Percentiles rank a stretch among this genome's conserved stretches.
Evolutionary conservation across 169 alveolate genomes (phyloP).

Genomic region (Plasmodium inui): DNA sequence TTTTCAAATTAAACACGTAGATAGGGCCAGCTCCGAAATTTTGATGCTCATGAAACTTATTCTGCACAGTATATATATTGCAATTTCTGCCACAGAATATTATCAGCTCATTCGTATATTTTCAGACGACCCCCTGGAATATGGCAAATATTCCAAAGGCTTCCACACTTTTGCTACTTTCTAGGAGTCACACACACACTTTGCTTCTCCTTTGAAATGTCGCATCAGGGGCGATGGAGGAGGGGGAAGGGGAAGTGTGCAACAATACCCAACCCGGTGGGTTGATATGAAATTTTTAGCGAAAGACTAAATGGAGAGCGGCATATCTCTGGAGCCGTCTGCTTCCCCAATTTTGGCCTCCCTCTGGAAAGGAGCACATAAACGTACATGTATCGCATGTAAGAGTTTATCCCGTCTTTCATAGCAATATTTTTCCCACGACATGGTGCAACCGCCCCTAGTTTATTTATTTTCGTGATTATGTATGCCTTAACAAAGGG

Average conservation of each 20-base stretch:
- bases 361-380: neutral
- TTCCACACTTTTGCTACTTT: constrained; percentile 40
- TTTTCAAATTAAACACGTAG: constrained; percentile 27
- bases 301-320: neutral
- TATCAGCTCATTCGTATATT: constrained; percentile 21
- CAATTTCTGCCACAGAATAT: constrained; percentile 5
- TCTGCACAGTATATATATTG: constrained; percentile 12
- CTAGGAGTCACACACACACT: neutral
- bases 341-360: neutral
- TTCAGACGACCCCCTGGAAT: constrained; percentile 35
- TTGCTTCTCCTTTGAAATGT: neutral
- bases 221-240: neutral
- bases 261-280: neutral
- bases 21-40: constrained; percentile 18
- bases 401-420: neutral
- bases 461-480: neutral
- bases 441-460: neutral
- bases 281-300: neutral
- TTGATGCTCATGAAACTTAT: constrained; percentile 45
- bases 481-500: neutral
- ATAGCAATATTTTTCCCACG: neutral
- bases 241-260: neutral
- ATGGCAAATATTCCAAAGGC: constrained; percentile 22
- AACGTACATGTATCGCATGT: neutral
- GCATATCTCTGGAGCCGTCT: neutral